Percentiles rank a stretch among this genome's conserved stretches.
phyloP scores from a whole-genome alignment of 2,329 filamentous ascomycete genomes.

The Alternaria triticina region DNA sequence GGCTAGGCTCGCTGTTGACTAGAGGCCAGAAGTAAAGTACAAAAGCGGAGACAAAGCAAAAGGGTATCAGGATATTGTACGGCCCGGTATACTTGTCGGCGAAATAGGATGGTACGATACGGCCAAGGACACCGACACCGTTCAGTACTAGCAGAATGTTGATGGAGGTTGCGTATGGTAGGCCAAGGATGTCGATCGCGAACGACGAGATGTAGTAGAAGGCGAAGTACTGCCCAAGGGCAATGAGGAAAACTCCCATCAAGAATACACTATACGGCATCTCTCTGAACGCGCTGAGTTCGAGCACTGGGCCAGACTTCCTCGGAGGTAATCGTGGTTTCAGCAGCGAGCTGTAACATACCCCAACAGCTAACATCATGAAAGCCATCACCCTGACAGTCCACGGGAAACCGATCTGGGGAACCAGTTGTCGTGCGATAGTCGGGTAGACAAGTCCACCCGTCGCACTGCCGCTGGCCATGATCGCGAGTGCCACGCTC shows the following conservation, averaged over 20 bases:
- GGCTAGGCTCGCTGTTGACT: constrained; percentile 48
- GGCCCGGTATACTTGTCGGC: constrained; percentile 62
- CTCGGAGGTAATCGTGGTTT: constrained; percentile 53
- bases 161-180: constrained; percentile 59
- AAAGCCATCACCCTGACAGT: constrained; percentile 68
- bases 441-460: constrained; percentile 70
- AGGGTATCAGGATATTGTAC: constrained; percentile 63
- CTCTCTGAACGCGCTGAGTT: constrained; percentile 51
- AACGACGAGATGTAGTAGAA: constrained; percentile 56
- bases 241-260: constrained; percentile 42
- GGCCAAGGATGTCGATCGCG: constrained; percentile 51
- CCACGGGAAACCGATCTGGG: constrained; percentile 68
- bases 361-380: constrained; percentile 58
- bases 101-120: constrained; percentile 60
- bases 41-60: constrained; percentile 54
- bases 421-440: constrained; percentile 60
- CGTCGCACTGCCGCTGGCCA: constrained; percentile 64
- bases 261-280: constrained; percentile 48
- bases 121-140: constrained; percentile 62
- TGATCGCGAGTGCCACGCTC: constrained; percentile 65
- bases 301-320: constrained; percentile 51
- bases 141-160: constrained; percentile 65
- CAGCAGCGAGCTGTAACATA: constrained; percentile 47
- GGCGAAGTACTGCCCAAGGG: constrained; percentile 50
- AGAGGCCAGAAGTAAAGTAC: constrained; percentile 65